phyloP scores from a whole-genome alignment of 1,139 yeast species.

The Trichomonascaceae sp. region DNA sequence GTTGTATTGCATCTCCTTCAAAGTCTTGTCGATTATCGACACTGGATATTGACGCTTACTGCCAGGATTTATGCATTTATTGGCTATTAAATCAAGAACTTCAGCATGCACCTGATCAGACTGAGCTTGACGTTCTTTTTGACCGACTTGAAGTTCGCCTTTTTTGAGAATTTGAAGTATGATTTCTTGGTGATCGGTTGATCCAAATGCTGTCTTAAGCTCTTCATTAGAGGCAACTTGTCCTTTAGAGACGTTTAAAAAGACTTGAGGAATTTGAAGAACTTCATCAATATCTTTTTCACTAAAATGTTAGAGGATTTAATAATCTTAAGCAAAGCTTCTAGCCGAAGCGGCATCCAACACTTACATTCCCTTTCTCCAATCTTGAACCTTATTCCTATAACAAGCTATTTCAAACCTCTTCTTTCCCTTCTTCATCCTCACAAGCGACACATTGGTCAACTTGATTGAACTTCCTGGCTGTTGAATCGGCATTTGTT shows the following conservation, averaged over 20 bases:
- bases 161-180: constrained; percentile 74
- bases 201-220: constrained; percentile 63
- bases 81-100: constrained; percentile 73
- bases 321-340: too few relatives aligned
- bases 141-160: constrained; percentile 93
- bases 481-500: constrained; percentile 55
- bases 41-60: constrained; percentile 91
- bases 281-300: constrained; percentile 96
- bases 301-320: constrained; percentile 18
- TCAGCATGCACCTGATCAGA: constrained; percentile 74
- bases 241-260: constrained; percentile 89
- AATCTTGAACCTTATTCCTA: constrained; percentile 94
- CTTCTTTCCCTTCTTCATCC: constrained; percentile 81
- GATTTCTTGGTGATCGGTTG: constrained; percentile 67
- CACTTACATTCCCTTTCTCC: constrained; percentile 64
- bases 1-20: constrained; percentile 75
- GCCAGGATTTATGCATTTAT: constrained; percentile 86
- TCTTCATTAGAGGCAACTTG: constrained; percentile 90
- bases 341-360: not conserved
- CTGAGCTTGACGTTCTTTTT: constrained; percentile 81
- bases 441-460: constrained; percentile 89
- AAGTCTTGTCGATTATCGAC: constrained; percentile 84
- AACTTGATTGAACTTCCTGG: constrained; percentile 84
- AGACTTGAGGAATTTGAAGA: constrained; percentile 91
- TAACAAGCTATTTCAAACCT: constrained; percentile 94